A percentile compares a stretch with the other conserved stretches of the same genome.
These are phyloP conservation scores for Ormosia emarginata DNA, from an alignment of 306 rosid species.

Conservation along the genomic window DNA sequence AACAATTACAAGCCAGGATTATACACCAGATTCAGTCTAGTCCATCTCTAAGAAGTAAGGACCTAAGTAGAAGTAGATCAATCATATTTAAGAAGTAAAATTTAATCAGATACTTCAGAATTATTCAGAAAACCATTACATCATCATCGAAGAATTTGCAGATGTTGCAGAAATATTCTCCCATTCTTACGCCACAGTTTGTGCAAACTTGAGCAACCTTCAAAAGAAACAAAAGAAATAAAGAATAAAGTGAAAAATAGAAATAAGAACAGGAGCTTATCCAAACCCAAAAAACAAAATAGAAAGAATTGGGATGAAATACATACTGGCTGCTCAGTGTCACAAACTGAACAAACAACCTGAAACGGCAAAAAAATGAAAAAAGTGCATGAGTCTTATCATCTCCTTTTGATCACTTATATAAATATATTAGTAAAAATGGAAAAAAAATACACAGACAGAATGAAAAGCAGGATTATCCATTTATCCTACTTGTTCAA, in stretches of 20 bases:
- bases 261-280: neutral
- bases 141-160: slow-evolving; percentile 94
- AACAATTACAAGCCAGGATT: slow-evolving; percentile 3
- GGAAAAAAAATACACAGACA: neutral
- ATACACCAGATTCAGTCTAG: slow-evolving; percentile 8
- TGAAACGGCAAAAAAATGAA: slow-evolving; percentile 37
- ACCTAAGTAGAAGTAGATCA: neutral
- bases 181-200: slow-evolving; percentile 91
- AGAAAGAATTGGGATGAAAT: neutral
- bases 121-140: slow-evolving; percentile 40
- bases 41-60: slow-evolving; percentile 8
- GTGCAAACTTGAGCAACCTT: slow-evolving; percentile 88
- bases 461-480: neutral
- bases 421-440: neutral
- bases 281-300: neutral
- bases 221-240: neutral
- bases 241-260: neutral
- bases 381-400: neutral
- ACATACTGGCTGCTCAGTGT: slow-evolving; percentile 91
- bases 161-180: slow-evolving; percentile 85
- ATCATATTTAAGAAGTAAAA: slow-evolving; percentile 4
- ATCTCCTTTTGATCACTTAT: neutral
- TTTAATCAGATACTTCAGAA: neutral
- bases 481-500: slow-evolving; percentile 54
- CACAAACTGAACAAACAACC: slow-evolving; percentile 94